These are phyloP conservation scores for Lactarius tabidus DNA, from an alignment of 768 basidiomycete species.

Conservation along the genomic window DNA sequence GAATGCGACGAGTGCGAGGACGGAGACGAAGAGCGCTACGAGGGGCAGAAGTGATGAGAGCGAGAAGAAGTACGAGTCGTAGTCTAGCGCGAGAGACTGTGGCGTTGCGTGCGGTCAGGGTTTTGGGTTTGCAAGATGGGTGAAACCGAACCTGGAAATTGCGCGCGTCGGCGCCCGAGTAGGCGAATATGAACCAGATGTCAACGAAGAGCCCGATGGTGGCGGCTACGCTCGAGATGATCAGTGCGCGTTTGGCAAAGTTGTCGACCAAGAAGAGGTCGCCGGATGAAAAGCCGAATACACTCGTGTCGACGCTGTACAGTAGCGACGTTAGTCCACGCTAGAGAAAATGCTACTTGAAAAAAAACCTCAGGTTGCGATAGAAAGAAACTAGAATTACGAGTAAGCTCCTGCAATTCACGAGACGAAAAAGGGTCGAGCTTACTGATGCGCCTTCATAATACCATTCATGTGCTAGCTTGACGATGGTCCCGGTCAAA, in stretches of 20 bases:
- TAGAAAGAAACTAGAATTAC: slow-evolving; percentile 48
- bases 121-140: too few species aligned
- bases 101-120: too few species aligned
- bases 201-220: slow-evolving; percentile 62
- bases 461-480: slow-evolving; percentile 60
- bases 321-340: slow-evolving; percentile 2
- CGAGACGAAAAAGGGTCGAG: slow-evolving; percentile 9
- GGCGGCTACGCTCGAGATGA: slow-evolving; percentile 54
- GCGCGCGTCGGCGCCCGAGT: slow-evolving; percentile 47
- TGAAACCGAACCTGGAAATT: slow-evolving; percentile 48
- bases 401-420: not conserved
- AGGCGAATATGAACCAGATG: slow-evolving; percentile 63
- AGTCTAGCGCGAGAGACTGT: slow-evolving; percentile 51
- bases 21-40: slow-evolving; percentile 54
- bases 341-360: not conserved
- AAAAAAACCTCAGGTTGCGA: slow-evolving; percentile 46
- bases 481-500: slow-evolving; percentile 47
- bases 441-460: slow-evolving; percentile 59
- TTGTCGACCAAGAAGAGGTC: slow-evolving; percentile 48
- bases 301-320: slow-evolving; percentile 45
- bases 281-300: slow-evolving; percentile 55
- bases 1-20: slow-evolving; percentile 56
- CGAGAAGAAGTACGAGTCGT: slow-evolving; percentile 61
- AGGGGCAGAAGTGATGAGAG: slow-evolving; percentile 62
- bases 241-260: slow-evolving; percentile 49